Conservation (phyloP, 1,284 basidiomycete species). For the Pseudozyma sp. region DNA sequence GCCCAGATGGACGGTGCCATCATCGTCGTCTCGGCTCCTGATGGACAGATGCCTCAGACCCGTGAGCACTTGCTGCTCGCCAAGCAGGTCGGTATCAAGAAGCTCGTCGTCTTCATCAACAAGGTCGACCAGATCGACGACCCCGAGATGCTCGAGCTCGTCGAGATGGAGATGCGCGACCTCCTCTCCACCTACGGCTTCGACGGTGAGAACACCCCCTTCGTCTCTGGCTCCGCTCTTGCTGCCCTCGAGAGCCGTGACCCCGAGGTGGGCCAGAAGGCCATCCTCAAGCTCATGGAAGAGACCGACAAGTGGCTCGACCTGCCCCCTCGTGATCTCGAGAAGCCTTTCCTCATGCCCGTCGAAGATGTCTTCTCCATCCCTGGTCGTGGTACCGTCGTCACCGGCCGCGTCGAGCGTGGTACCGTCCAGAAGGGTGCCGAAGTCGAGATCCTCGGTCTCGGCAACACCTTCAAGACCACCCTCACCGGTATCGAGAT, state of each 20-base stretch:
- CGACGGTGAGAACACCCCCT: conserved; percentile 96
- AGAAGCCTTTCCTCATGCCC: conserved; percentile 97
- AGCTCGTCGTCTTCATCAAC: conserved; percentile 99
- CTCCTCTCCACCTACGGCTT: conserved; percentile 87
- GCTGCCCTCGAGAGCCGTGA: conserved; percentile 91
- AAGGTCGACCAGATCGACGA: conserved; percentile 97
- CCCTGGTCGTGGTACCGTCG: conserved; percentile 97
- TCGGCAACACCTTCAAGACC: conserved; percentile 87
- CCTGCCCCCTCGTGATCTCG: conserved; percentile 92
- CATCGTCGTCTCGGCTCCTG: conserved; percentile 91
- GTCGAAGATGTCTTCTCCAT: conserved; percentile 99
- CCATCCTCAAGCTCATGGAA: conserved; percentile 86
- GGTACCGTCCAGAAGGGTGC: conserved; percentile 91
- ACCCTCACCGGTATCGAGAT: conserved; percentile 98
- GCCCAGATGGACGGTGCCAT: conserved; percentile 89
- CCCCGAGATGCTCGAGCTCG: conserved; percentile 97
- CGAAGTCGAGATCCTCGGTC: conserved; percentile 93
- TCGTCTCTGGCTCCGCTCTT: conserved; percentile 95
- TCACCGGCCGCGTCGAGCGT: conserved; percentile 96
- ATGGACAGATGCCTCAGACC: conserved; percentile 99
- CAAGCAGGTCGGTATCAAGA: conserved; percentile 98
- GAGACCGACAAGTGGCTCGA: conserved; percentile 96
- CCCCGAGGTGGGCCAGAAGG: conserved; percentile 81
- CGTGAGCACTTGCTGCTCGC: conserved; percentile 97
- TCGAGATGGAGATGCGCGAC: conserved; percentile 99